phyloP scores from a whole-genome alignment of 306 rosid species.

The Prosopis cineraria region DNA sequence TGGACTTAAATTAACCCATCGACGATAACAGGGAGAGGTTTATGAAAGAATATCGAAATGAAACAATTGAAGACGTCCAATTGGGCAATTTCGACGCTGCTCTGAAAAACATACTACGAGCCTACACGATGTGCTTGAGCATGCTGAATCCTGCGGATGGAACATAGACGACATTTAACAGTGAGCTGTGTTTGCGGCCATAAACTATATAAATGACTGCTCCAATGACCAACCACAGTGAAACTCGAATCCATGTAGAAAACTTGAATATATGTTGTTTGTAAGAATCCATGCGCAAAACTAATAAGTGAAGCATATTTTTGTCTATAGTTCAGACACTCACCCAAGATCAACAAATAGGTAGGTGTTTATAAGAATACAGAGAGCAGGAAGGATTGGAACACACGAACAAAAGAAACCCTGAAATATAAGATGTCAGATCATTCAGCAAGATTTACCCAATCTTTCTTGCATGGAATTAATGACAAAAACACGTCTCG shows the following conservation, averaged over 20 bases:
- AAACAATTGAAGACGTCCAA: slow-evolving; percentile 13
- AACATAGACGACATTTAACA: slow-evolving; percentile 64
- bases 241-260: slow-evolving; percentile 65
- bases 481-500: not conserved
- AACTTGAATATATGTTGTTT: slow-evolving; percentile 34
- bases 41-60: slow-evolving; percentile 24
- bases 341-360: slow-evolving; percentile 71
- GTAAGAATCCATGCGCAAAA: not conserved
- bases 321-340: slow-evolving; percentile 39
- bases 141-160: slow-evolving; percentile 52
- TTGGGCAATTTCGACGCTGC: slow-evolving; percentile 8
- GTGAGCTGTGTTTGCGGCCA: slow-evolving; percentile 67
- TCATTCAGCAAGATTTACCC: slow-evolving; percentile 15
- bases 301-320: not conserved
- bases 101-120: slow-evolving; percentile 30
- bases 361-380: slow-evolving; percentile 73
- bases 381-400: slow-evolving; percentile 70
- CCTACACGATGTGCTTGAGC: slow-evolving; percentile 36
- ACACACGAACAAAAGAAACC: slow-evolving; percentile 72
- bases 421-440: slow-evolving; percentile 40
- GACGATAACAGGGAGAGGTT: slow-evolving; percentile 1
- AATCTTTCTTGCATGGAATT: not conserved
- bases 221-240: slow-evolving; percentile 61
- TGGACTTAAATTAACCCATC: not conserved
- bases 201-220: slow-evolving; percentile 54